Conservation (phyloP, 805 yeast genomes). For the Clavispora carvajalis region DNA sequence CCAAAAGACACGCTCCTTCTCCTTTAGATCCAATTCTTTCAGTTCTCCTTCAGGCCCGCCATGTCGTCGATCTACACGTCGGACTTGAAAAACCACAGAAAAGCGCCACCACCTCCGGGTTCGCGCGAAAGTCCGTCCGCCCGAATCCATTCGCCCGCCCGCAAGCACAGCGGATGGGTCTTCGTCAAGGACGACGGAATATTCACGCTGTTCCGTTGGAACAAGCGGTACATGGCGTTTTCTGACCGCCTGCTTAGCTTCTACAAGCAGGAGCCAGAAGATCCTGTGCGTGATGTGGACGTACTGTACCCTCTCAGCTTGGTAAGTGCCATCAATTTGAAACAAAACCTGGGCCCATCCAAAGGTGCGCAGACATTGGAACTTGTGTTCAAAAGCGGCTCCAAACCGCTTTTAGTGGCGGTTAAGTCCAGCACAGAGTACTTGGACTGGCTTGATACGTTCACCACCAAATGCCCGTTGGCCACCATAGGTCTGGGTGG, state of each 20-base stretch:
- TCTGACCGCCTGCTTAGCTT: constrained; percentile 71
- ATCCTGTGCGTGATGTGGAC: constrained; percentile 42
- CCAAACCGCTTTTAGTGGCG: constrained; percentile 65
- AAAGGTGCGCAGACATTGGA: constrained; percentile 64
- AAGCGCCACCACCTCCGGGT: constrained; percentile 42
- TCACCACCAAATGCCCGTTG: constrained; percentile 70
- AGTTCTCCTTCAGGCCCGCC: neutral
- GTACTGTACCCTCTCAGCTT: constrained; percentile 35
- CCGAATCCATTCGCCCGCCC: constrained; percentile 7
- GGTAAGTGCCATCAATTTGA: constrained; percentile 46
- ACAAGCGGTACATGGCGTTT: constrained; percentile 75
- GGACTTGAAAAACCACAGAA: constrained; percentile 36
- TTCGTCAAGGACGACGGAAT: constrained; percentile 87
- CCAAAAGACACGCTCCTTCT: constrained; percentile 3
- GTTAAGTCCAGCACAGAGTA: constrained; percentile 76
- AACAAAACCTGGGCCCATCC: constrained; percentile 44
- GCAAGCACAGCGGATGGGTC: constrained; percentile 72
- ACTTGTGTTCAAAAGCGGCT: constrained; percentile 49
- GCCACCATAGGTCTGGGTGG: constrained; percentile 33
- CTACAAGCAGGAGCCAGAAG: constrained; percentile 57
- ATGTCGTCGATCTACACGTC: constrained; percentile 39
- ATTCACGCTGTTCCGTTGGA: constrained; percentile 85
- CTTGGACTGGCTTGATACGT: constrained; percentile 87
- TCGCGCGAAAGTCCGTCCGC: neutral
- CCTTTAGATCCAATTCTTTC: neutral